A percentile compares a stretch with the other conserved stretches of the same genome.
Evolutionary conservation across 495 filamentous ascomycete species (phyloP).

Genomic region (Parachaetomium inaequale): DNA sequence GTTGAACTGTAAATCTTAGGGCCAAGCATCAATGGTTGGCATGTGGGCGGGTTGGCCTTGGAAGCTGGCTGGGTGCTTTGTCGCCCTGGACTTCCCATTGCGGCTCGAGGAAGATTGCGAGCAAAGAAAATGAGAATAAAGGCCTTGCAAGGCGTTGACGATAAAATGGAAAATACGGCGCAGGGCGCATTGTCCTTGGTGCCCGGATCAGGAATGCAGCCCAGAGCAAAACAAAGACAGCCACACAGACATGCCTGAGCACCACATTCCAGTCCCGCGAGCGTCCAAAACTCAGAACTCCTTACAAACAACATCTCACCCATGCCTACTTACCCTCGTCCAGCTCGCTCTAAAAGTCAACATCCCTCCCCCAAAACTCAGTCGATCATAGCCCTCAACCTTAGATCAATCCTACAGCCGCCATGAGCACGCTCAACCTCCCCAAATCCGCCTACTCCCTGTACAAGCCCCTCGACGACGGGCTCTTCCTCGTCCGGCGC

Average conservation of each 20-base stretch:
- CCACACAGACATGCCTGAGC: not conserved
- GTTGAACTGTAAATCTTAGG: too few species aligned
- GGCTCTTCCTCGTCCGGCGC: slow-evolving; percentile 26
- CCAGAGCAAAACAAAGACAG: not conserved
- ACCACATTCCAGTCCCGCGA: not conserved
- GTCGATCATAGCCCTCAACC: too few species aligned
- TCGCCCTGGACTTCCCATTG: not conserved
- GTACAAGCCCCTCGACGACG: slow-evolving; percentile 13
- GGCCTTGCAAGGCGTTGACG: not conserved
- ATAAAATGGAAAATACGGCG: not conserved
- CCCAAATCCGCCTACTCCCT: slow-evolving; percentile 14
- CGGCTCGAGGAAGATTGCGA: not conserved
- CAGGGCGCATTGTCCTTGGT: not conserved
- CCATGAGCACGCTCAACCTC: not conserved
- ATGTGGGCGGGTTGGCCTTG: too few species aligned
- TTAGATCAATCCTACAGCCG: too few species aligned
- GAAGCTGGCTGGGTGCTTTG: too few species aligned
- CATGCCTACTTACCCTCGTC: too few species aligned
- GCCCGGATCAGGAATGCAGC: slow-evolving; percentile 1
- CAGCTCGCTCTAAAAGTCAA: too few species aligned
- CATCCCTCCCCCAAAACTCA: not conserved
- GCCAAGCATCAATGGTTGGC: too few species aligned
- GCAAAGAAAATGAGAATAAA: not conserved
- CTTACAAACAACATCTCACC: not conserved
- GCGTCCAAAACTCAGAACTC: not conserved